phyloP scores from a whole-genome alignment of 129 eudicot species.

The Helianthus tuberosus region DNA sequence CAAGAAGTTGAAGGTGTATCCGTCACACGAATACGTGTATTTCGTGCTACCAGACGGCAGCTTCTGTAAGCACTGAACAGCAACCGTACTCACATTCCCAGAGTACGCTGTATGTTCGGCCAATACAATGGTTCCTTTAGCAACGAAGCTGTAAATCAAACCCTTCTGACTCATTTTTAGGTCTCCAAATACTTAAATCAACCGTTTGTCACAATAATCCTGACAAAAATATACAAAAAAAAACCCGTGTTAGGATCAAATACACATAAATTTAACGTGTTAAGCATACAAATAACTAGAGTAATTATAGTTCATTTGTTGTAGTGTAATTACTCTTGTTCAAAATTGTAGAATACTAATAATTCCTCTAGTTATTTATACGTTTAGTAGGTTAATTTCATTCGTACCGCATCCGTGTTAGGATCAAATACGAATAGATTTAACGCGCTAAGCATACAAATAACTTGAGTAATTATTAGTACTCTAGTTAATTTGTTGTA shows the following conservation, averaged over 20 bases:
- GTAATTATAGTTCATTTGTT: too few species aligned
- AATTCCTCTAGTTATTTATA: too few species aligned
- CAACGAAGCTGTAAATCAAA: constrained; percentile 96
- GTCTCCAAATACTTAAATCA: constrained; percentile 10
- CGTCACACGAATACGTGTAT: constrained; percentile 96
- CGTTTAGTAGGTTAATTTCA: too few species aligned
- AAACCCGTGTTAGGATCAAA: background rate
- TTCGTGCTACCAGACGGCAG: constrained; percentile 87
- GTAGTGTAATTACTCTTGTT: too few species aligned
- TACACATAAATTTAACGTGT: too few species aligned
- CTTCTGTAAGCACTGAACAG: constrained; percentile 97
- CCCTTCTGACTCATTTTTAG: constrained; percentile 81
- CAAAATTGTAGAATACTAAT: too few species aligned
- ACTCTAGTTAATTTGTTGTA: too few species aligned
- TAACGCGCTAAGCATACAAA: too few species aligned
- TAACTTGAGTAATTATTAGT: too few species aligned
- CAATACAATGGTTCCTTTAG: constrained; percentile 87
- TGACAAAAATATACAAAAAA: constrained; percentile 20
- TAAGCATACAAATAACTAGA: too few species aligned
- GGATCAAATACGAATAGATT: too few species aligned
- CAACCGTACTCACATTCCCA: constrained; percentile 97
- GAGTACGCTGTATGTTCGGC: constrained; percentile 98
- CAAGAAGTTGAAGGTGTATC: constrained; percentile 95
- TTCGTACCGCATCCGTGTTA: too few species aligned
- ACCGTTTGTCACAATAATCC: constrained; percentile 20